A percentile compares a stretch with the other conserved stretches of the same genome.
Conservation (phyloP, 176 grass and related monocot genomes). For the Chrysopogon serrulatus region DNA sequence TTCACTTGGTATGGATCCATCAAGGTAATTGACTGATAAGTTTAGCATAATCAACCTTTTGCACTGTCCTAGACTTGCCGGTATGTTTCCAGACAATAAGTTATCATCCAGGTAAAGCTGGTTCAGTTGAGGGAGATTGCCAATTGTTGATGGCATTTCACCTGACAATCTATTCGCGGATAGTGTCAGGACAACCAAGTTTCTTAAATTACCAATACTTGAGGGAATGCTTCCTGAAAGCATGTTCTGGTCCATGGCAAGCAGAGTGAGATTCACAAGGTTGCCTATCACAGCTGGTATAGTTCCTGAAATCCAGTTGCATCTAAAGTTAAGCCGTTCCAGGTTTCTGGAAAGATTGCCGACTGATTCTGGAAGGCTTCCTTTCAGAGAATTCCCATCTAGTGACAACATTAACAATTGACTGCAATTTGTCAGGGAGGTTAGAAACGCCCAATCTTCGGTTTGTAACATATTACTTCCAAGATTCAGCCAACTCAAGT, state of each 20-base stretch:
- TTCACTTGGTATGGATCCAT: constrained; percentile 30
- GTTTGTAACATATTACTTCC: background rate
- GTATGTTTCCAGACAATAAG: constrained; percentile 39
- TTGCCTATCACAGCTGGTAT: constrained; percentile 40
- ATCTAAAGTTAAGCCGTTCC: background rate
- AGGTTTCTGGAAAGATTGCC: constrained; percentile 27
- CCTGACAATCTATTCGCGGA: constrained; percentile 41
- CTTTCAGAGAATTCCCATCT: background rate
- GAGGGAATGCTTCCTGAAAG: constrained; percentile 45
- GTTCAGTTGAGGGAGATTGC: constrained; percentile 20
- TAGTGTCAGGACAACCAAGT: constrained; percentile 26
- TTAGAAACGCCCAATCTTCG: background rate
- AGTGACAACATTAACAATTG: background rate
- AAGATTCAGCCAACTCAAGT: background rate
- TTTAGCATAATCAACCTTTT: constrained; percentile 8
- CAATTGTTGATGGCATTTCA: constrained; percentile 35
- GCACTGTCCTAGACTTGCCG: constrained; percentile 24
- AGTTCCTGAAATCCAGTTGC: constrained; percentile 9
- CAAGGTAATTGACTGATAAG: constrained; percentile 29
- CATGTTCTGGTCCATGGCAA: constrained; percentile 48
- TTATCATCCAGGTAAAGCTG: constrained; percentile 39
- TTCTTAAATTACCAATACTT: constrained; percentile 31
- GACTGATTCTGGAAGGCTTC: constrained; percentile 19
- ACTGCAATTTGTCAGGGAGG: constrained; percentile 23
- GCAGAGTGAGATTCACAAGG: constrained; percentile 15